Conservation (phyloP, 805 yeast species). For the Candida coquimbonensis region DNA sequence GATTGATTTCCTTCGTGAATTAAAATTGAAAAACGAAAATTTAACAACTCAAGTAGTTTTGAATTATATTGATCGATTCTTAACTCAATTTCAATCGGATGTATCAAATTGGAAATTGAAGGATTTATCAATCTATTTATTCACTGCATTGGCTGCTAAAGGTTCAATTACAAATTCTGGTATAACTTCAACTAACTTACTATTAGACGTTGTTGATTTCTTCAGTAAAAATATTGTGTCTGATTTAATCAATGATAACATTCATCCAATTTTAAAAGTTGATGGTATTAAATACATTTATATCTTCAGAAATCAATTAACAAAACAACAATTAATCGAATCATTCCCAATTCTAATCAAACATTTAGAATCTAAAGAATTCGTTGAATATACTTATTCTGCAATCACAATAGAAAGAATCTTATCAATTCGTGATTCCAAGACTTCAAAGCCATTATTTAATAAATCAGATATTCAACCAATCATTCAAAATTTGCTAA, state of each 20-base stretch:
- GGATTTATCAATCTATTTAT: conserved; percentile 80
- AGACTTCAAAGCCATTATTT: conserved; percentile 52
- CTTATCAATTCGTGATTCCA: conserved; percentile 58
- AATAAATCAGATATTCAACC: conserved; percentile 65
- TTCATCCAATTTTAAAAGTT: conserved; percentile 75
- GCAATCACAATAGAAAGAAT: conserved; percentile 90
- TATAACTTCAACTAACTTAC: conserved; percentile 75
- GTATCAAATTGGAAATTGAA: conserved; percentile 71
- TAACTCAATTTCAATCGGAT: conserved; percentile 41
- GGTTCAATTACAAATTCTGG: conserved; percentile 85
- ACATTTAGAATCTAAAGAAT: conserved; percentile 58
- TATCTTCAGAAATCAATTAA: conserved; percentile 86
- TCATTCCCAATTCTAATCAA: conserved; percentile 72
- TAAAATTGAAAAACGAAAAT: conserved; percentile 71
- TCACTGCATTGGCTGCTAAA: conserved; percentile 84
- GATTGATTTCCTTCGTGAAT: conserved; percentile 84
- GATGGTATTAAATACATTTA: conserved; percentile 91
- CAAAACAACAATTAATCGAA: conserved; percentile 73
- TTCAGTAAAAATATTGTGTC: conserved; percentile 76
- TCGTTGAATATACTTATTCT: conserved; percentile 87
- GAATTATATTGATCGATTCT: conserved; percentile 61
- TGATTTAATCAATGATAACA: conserved; percentile 54
- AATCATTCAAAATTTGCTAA: conserved; percentile 53
- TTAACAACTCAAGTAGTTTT: conserved; percentile 69
- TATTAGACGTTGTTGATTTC: conserved; percentile 82